Percentiles rank a stretch among this genome's conserved stretches.
Evolutionary conservation across 106 monocot species (phyloP).

Genomic region (Hemerocallis citrina): DNA sequence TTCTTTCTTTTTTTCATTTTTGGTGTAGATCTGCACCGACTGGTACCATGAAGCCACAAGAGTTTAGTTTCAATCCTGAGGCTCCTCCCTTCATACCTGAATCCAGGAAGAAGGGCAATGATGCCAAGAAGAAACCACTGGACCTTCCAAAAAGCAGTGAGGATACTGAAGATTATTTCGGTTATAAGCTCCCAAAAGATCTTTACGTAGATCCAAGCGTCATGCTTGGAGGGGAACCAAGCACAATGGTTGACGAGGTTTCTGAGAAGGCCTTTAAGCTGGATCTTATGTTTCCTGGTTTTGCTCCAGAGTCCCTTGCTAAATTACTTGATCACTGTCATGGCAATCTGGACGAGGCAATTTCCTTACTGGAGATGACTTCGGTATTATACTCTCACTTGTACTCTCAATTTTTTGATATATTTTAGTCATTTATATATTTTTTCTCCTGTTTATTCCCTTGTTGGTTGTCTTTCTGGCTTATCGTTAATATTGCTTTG

Average conservation of each 20-base stretch:
- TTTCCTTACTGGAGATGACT: neutral
- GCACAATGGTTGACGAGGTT: neutral
- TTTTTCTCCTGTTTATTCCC: neutral
- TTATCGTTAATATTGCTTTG: neutral
- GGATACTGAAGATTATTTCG: neutral
- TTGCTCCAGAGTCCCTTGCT: neutral
- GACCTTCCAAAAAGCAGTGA: neutral
- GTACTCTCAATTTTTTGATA: too few species aligned
- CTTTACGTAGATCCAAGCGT: neutral
- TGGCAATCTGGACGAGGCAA: neutral
- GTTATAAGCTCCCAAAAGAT: neutral
- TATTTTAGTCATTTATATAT: too few species aligned
- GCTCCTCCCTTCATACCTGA: neutral
- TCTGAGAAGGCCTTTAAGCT: too few species aligned
- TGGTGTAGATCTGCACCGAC: neutral
- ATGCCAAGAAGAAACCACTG: neutral
- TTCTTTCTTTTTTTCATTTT: neutral
- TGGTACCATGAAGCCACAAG: neutral
- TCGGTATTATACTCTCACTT: too few species aligned
- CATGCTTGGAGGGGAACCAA: neutral
- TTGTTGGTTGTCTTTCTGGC: neutral
- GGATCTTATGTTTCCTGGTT: too few species aligned
- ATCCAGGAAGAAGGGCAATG: neutral
- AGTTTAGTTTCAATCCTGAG: neutral
- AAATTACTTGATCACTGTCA: neutral